Evolutionary conservation across 2,329 filamentous ascomycete species (phyloP), one percentile per base, ranked within the genome.

Genomic region (Exophiala sp.): DNA sequence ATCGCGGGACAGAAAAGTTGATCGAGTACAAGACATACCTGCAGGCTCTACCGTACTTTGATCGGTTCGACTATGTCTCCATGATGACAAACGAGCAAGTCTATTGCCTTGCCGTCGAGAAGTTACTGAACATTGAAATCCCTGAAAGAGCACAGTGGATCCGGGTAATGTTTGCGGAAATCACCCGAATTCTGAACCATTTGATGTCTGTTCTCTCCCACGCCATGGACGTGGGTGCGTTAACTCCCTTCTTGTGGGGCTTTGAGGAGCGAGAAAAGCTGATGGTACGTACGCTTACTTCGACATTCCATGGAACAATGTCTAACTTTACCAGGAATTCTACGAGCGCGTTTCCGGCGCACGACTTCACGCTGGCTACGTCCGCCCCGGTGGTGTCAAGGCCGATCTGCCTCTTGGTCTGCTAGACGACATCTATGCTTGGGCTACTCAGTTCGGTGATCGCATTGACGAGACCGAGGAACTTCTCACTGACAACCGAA

Each of bases 1-100:
- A 98, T 72, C 83, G 93, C 64, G 93, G 93, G 62, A 98, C 93
- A 57, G 93, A 98, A 79, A 98, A 98, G 80, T 82, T 98, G 73
- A 97, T 97, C 73, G 93, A 98, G 78, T 98, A 98, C 81, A 96
- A 95, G 80, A 95, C 91, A 63, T 98, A 98, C 68, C 80, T 97
- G 66, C 93, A 98, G 77, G 93, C 93, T 50, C 77, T 98, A 66
- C 93, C 93, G 49, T 98, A 98, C 77, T 98, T 98, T 69, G 93
- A 98, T 74, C 88, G 93, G 63, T 79, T 98, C 70, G 93, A 98
- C 73, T 98, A 98, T 71, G 90, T 96, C 62, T 96, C 89, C 65
- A 98, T 98, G 94, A 98, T 98, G 93, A 98, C 93, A 65, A 98
- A 98, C 72, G 93, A 98, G 78, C 93, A 98, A 74, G 95, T 89